Evolutionary conservation across 306 rosid species (phyloP).

Genomic region (Rosa lucieae): DNA sequence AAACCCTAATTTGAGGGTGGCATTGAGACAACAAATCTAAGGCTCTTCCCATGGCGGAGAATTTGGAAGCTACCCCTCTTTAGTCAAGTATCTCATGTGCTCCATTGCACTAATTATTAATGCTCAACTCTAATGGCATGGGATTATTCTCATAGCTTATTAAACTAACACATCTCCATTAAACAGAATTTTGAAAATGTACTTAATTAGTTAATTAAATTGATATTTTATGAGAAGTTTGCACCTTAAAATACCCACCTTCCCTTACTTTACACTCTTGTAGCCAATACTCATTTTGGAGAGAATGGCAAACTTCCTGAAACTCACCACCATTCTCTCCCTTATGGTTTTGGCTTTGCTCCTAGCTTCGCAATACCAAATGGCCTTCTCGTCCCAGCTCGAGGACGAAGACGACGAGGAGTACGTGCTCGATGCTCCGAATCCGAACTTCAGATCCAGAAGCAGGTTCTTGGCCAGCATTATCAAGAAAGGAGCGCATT

Average conservation of each 20-base stretch:
- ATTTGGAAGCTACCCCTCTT: constrained; percentile 7
- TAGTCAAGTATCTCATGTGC: constrained; percentile 9
- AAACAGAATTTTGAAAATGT: not conserved
- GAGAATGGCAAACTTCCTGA: constrained; percentile 46
- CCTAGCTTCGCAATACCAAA: constrained; percentile 11
- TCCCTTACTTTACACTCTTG: constrained; percentile 3
- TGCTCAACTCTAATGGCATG: not conserved
- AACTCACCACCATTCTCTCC: constrained; percentile 47
- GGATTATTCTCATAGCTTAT: not conserved
- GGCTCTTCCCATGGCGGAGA: constrained; percentile 22
- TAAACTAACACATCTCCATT: too few relatives aligned
- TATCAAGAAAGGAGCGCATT: constrained; percentile 44
- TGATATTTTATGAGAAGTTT: not conserved
- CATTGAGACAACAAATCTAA: constrained; percentile 2
- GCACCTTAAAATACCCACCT: constrained; percentile 8
- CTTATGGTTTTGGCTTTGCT: constrained; percentile 24
- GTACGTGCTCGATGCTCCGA: constrained; percentile 38
- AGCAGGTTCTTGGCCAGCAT: constrained; percentile 48
- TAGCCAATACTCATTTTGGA: not conserved
- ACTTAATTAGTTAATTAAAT: not conserved
- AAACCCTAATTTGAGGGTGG: not conserved
- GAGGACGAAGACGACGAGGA: constrained; percentile 33
- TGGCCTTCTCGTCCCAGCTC: constrained; percentile 30
- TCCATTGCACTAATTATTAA: not conserved
- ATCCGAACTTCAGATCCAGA: constrained; percentile 33